Evolutionary conservation across 306 rosid species (phyloP), one percentile per base, ranked within the genome.

Genomic region (Gynostemma pentaphyllum): DNA sequence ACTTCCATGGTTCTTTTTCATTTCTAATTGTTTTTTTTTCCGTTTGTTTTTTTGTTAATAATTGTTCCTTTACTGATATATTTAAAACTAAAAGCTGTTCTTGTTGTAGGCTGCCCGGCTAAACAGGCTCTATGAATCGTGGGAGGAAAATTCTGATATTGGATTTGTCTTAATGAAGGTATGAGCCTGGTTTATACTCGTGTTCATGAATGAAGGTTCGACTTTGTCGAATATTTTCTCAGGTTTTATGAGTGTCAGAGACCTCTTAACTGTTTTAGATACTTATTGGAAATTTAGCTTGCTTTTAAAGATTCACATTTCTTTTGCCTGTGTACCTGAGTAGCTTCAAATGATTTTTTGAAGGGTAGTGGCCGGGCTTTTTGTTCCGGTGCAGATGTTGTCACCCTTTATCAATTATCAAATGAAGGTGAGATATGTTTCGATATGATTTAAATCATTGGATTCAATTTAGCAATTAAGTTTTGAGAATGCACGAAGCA

Each of bases 131-230:
- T 88, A 94, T 72, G 94, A 87, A 74, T 94, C 97, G 23, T 88
- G 97, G 97, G 95, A 94, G 83, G 99, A 88, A 44, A 86, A 84
- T 72, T 78, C 95, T 8, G 82, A 80, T 68, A 86, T 94, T 72
- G 95, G 95, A 50, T 84, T 94, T 78, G 94, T 88, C 62, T 68
- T 86, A 61, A 82, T 88, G 97, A 94, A 88, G 99, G 97, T 88
- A 79, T 60, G 21, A n/a, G n/a, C 22, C 3, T 34, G 29, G 4
- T 75, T 70, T 48, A 8, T 28, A n/a, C n/a, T n/a, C n/a, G 40
- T 29, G 10, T 40, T 1, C 24, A 63, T 70, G 57, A 44, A 42
- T 59, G 70, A 62, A 41, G 32, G 12, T 24, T 49, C 44, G 29
- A 45, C 42, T 47, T 44, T 14, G 47, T 14, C 1, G 29, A 45